Percentiles rank a stretch among this genome's conserved stretches.
These are phyloP conservation scores for Phytophthora parvispora DNA, from an alignment of 352 stramenopile species.

Conservation along the genomic window DNA sequence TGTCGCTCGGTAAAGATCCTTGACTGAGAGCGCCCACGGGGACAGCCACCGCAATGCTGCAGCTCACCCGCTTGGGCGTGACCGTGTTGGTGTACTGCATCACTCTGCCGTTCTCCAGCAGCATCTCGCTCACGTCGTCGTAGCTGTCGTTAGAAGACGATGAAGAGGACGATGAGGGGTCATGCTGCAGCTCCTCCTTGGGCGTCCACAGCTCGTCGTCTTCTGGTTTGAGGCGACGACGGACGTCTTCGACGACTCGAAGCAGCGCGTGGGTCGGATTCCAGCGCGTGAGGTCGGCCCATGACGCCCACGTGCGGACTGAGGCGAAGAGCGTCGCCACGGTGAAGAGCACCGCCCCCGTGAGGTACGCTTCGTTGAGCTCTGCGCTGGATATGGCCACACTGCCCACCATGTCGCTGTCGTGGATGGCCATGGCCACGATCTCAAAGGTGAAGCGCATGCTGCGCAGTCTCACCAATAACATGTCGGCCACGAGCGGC, in stretches of 20 bases:
- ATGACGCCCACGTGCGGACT: conserved; percentile 27
- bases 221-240: not conserved
- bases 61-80: conserved; percentile 21
- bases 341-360: conserved; percentile 1
- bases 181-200: conserved; percentile 15
- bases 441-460: conserved; percentile 47
- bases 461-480: conserved; percentile 32
- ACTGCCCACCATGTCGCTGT: conserved; percentile 33
- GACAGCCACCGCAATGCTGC: conserved; percentile 1
- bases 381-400: conserved; percentile 27
- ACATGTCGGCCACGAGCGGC: conserved; percentile 31
- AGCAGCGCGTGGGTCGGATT: conserved; percentile 10
- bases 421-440: conserved; percentile 29
- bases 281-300: conserved; percentile 31
- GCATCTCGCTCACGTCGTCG: conserved; percentile 19
- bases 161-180: not conserved
- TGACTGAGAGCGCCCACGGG: not conserved
- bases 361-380: conserved; percentile 24
- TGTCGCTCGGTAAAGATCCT: not conserved
- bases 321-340: conserved; percentile 28
- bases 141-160: conserved; percentile 17
- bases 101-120: conserved; percentile 24
- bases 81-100: conserved; percentile 12
- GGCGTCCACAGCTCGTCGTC: conserved; percentile 29
- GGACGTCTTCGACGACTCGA: not conserved